Evolutionary conservation across 306 rosid species (phyloP).

Genomic region (Lathyrus sativus): DNA sequence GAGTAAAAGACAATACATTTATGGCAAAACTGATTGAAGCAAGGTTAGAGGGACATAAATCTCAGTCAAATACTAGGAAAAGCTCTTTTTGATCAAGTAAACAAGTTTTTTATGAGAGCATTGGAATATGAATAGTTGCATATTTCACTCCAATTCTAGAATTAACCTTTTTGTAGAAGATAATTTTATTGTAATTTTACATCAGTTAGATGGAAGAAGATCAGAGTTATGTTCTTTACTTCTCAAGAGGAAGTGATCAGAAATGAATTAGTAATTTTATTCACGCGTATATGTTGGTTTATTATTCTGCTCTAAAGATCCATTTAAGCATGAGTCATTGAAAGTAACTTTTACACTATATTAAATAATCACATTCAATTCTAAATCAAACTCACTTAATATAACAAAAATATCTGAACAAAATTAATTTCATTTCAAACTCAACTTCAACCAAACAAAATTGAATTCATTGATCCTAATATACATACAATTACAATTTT

Average conservation of each 20-base stretch:
- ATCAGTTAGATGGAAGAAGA: too few species aligned
- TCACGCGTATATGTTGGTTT: too few species aligned
- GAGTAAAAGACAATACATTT: conserved; percentile 55
- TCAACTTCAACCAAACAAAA: not conserved
- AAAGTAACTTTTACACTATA: not conserved
- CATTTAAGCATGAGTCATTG: not conserved
- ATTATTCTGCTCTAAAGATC: not conserved
- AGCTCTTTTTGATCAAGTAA: conserved; percentile 31
- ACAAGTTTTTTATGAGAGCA: conserved; percentile 29
- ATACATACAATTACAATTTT: not conserved
- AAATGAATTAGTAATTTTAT: too few species aligned
- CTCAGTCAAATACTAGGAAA: conserved; percentile 32
- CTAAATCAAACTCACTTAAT: not conserved
- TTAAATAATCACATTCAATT: too few species aligned
- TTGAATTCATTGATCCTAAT: not conserved
- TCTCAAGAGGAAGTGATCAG: too few species aligned
- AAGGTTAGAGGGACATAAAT: conserved; percentile 52
- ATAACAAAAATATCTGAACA: not conserved
- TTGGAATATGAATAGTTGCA: conserved; percentile 27
- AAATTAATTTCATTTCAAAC: not conserved
- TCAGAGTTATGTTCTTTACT: too few species aligned
- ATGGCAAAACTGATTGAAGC: conserved; percentile 77
- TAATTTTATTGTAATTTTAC: conserved; percentile 8
- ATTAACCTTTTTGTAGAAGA: conserved; percentile 37
- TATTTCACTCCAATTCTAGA: conserved; percentile 22